Evolutionary conservation across 2,329 filamentous ascomycete genomes (phyloP), one percentile per base, ranked within the genome.

Genomic region (Penicillium olsonii): DNA sequence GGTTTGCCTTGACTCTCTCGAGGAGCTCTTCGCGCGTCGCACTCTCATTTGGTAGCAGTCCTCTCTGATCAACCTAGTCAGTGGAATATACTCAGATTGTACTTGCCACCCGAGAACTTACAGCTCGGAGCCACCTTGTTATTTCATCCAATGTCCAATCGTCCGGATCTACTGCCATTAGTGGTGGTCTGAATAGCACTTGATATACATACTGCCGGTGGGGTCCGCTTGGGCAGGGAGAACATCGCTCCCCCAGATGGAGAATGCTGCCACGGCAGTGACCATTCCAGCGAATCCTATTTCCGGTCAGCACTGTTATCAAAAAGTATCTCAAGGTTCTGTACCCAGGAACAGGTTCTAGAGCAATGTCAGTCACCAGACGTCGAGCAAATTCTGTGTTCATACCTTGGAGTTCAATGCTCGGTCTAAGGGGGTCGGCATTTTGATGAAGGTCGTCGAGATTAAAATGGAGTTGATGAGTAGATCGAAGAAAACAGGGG

Each of bases 211-310:
- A 75, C 90, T 81, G 52, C 91, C 91, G 22, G 77, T 88, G n/a
- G 92, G 90, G 66, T 96, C 91, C 40, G 77, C 53, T 57, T 84
- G 77, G 3, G 81, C 71, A 1, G 92, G 92, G 63, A 96, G 95
- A 64, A 96, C 81, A 55, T 92, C 90, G 45, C 83, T 80, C 48
- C 90, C 90, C 85, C 88, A 95, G 61, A 96, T 92, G 15, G 83
- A 82, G 87, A 88, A 96, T 35, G 83, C 84, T 14, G 90, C 87
- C 2, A 87, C 90, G 2, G 88, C 90, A 6, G 88, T 88, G 12
- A 96, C 82, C 44, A 95, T 80, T 9, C 88, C 89, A 4, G 87
- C 85, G 67, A 96, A 96, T 15, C 85, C 89, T 85, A 74, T 47
- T 61, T 63, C 41, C 4, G 22, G 22, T 24, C 8, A 24, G 22